A percentile compares a stretch with the other conserved stretches of the same genome.
Conservation (phyloP, 345 rosid species). For the Capsella bursapastoris region DNA sequence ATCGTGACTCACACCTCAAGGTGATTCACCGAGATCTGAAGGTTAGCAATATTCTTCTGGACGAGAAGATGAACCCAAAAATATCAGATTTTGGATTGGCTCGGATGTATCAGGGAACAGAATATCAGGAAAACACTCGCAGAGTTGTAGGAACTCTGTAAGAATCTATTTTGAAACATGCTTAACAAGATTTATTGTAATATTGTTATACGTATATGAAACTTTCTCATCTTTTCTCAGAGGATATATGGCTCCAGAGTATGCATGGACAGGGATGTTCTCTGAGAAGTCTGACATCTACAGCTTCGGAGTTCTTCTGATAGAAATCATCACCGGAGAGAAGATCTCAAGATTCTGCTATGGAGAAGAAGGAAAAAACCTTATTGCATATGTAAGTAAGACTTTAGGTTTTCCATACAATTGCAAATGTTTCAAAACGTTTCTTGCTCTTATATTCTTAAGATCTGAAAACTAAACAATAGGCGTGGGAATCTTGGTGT, state of each 20-base stretch:
- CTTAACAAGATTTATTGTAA: not conserved
- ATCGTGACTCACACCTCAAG: constrained; percentile 38
- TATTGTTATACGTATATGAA: not conserved
- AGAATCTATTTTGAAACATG: constrained; percentile 1
- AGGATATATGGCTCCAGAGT: constrained; percentile 56
- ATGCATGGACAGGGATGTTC: constrained; percentile 55
- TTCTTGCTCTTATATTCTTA: not conserved
- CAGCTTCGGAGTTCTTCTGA: constrained; percentile 53
- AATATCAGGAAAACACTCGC: constrained; percentile 35
- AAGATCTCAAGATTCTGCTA: constrained; percentile 32
- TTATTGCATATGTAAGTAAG: constrained; percentile 39
- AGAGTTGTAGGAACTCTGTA: constrained; percentile 39
- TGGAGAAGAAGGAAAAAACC: constrained; percentile 34
- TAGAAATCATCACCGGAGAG: constrained; percentile 36
- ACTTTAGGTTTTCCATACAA: not conserved
- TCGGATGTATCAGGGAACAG: constrained; percentile 39
- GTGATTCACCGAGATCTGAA: constrained; percentile 39
- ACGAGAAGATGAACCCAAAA: constrained; percentile 37
- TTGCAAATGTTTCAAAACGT: not conserved
- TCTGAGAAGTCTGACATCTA: constrained; percentile 56
- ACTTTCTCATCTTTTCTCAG: constrained; percentile 8
- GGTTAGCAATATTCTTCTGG: constrained; percentile 40
- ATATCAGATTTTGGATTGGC: constrained; percentile 43
- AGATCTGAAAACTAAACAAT: not conserved
- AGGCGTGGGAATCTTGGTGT: constrained; percentile 41